Conservation (phyloP, 1,139 yeast species). For the Sugiyamaella paludigena region DNA sequence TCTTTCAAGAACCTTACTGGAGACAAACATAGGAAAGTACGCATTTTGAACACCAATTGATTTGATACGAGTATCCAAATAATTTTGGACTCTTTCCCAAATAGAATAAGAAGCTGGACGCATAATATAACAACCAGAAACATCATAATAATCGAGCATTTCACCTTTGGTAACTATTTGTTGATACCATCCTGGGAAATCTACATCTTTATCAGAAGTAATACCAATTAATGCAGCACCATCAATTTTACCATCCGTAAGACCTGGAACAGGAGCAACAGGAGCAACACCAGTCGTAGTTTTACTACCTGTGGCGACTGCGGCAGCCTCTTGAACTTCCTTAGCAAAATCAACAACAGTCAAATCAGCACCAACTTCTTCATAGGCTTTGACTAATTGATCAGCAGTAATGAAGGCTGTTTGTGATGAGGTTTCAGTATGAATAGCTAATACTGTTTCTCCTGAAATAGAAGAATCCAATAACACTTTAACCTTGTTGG, state of each 20-base stretch:
- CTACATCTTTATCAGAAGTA: slow-evolving; percentile 87
- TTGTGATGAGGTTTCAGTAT: slow-evolving; percentile 58
- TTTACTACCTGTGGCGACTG: slow-evolving; percentile 38
- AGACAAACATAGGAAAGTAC: slow-evolving; percentile 98
- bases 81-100: slow-evolving; percentile 92
- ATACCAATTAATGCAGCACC: slow-evolving; percentile 95
- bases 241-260: slow-evolving; percentile 49
- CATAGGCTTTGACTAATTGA: slow-evolving; percentile 52
- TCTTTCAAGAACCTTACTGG: slow-evolving; percentile 85
- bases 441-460: slow-evolving; percentile 48
- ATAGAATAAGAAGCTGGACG: slow-evolving; percentile 93
- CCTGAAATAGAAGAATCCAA: slow-evolving; percentile 53
- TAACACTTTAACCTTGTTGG: slow-evolving; percentile 57
- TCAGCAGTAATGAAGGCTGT: slow-evolving; percentile 52
- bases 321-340: slow-evolving; percentile 40
- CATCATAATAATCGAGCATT: slow-evolving; percentile 97
- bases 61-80: slow-evolving; percentile 79
- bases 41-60: slow-evolving; percentile 89
- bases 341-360: slow-evolving; percentile 64
- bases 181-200: slow-evolving; percentile 96
- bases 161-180: slow-evolving; percentile 95
- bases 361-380: slow-evolving; percentile 58
- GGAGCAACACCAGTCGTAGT: slow-evolving; percentile 23
- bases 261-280: slow-evolving; percentile 30
- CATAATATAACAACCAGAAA: slow-evolving; percentile 96